Conservation (phyloP, 2,329 filamentous ascomycete genomes). For the Hymenoscyphus albidus region DNA sequence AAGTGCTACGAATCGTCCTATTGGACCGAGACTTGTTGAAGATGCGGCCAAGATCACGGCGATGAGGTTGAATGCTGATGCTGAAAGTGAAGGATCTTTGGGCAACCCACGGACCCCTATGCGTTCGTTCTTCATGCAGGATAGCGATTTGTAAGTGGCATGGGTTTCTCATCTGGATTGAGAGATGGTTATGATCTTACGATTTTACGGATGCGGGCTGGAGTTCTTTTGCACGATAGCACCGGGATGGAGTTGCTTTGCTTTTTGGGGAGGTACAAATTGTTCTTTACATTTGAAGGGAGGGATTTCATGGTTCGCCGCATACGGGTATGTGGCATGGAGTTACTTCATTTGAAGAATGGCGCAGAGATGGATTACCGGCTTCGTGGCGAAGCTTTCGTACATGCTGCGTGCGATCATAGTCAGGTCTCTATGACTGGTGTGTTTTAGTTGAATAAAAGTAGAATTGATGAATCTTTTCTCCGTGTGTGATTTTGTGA, state of each 20-base stretch:
- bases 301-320: not conserved
- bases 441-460: not conserved
- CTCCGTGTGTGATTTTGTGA: not conserved
- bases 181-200: not conserved
- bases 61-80: not conserved
- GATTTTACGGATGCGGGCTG: not conserved
- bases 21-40: not conserved
- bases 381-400: not conserved
- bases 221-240: not conserved
- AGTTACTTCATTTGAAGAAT: not conserved
- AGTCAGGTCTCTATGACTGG: not conserved
- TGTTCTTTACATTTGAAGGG: not conserved
- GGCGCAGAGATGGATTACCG: not conserved
- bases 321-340: not conserved
- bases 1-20: not conserved
- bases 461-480: not conserved
- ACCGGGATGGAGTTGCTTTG: not conserved
- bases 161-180: not conserved
- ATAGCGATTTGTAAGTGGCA: not conserved
- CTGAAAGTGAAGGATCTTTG: not conserved
- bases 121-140: not conserved
- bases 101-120: not conserved
- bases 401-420: not conserved
- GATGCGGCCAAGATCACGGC: not conserved
- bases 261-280: not conserved